Evolutionary conservation across 140 eudicot genomes (phyloP), one percentile per base, ranked within the genome.

Genomic region (Bidens hawaiensis): DNA sequence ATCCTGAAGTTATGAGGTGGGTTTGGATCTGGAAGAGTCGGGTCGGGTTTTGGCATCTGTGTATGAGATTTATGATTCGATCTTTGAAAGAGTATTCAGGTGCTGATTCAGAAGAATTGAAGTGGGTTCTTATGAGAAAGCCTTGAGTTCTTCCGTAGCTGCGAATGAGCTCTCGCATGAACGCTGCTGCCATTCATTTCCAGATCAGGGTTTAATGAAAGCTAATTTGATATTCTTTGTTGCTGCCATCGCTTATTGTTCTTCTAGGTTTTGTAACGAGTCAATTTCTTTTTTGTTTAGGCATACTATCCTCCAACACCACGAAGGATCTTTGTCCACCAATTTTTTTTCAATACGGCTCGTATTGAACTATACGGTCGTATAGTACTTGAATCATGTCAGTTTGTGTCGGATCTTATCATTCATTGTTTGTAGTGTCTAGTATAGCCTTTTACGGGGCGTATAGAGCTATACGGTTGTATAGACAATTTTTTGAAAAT

Each of bases 1-100:
- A 75, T 23, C 89, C 86, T 0, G 88, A 79, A 9, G 86, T 87
- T 6, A 78, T 65, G 26, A 82, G 76, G 13, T 51, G 88, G 68
- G 85, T 81, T 51, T 87, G 90, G 82, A 90, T 84, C 85, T 87
- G 90, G 42, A 48, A 43, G 11, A 90, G 73, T 19, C 67, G 87
- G 68, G 65, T 22, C 61, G 42, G 60, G 59, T 41, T 73, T 52
- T 51, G 75, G 48, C 94, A 90, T 67, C 59, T 42, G 19, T 75
- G 51, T 6, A 84, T 63, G 15, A 72, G 66, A 57, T 53, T 60
- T 21, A 27, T 0, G 0, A 16, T 48, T 64, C 23, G 11, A 28
- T 34, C 27, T 41, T 65, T 43, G 5, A 43, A 19, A 34, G 56
- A 6, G 1, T 43, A 34, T 22, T 59, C 49, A 53, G 41, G 51